phyloP scores from a whole-genome alignment of 257 asterid species.

The Lithospermum erythrorhizon region DNA sequence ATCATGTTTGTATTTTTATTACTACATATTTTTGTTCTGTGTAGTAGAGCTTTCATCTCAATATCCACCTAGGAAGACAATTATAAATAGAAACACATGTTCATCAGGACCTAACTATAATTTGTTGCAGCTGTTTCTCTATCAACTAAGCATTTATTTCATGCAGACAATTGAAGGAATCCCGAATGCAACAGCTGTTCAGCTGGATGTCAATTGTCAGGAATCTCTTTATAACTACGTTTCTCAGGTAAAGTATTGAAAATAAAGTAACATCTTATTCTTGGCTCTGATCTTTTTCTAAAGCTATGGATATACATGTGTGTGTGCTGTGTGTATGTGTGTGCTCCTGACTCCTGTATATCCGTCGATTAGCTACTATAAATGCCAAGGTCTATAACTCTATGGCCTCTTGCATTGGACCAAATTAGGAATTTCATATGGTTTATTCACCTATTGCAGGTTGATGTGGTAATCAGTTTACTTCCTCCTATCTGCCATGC shows the following conservation, averaged over 20 bases:
- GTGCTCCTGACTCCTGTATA: too few relatives aligned
- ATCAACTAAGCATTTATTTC: slow-evolving; percentile 1
- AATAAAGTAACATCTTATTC: not conserved
- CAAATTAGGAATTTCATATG: not conserved
- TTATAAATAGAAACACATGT: too few relatives aligned
- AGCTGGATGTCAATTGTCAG: slow-evolving; percentile 54
- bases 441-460: slow-evolving; percentile 39
- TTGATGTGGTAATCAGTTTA: slow-evolving; percentile 82
- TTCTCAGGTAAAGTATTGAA: slow-evolving; percentile 35
- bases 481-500: slow-evolving; percentile 85
- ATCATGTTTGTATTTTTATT: too few relatives aligned
- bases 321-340: too few relatives aligned
- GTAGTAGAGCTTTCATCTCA: too few relatives aligned
- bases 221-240: slow-evolving; percentile 41
- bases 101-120: not conserved
- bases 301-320: not conserved
- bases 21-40: too few relatives aligned
- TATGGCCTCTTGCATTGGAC: not conserved
- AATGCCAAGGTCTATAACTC: too few relatives aligned
- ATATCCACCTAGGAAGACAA: too few relatives aligned
- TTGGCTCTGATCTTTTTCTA: not conserved
- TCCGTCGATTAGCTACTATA: too few relatives aligned
- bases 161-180: slow-evolving; percentile 64
- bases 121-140: not conserved
- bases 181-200: slow-evolving; percentile 65